Base-by-base conservation (phyloP, 2,329 filamentous ascomycete genomes). In the Dactylonectria estremocensis region DNA sequence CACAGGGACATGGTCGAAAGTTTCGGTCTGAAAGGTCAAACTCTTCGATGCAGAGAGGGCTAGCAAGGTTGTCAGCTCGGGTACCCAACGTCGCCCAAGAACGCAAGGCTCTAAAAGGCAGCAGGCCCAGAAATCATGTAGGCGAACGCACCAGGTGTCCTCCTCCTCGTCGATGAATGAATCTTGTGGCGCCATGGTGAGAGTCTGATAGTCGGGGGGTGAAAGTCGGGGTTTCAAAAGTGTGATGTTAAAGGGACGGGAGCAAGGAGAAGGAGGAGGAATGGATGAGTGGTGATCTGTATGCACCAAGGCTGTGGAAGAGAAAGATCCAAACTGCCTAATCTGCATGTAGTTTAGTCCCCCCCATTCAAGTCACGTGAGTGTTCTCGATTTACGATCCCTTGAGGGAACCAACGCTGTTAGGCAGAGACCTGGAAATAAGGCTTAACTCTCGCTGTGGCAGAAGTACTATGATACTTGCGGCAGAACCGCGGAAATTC, bases 21-120 rank as follows among this genome's bases (percentile, higher is more conserved):
- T 97, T 97, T 81, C 94, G 93, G 86, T 99, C 96, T 48, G 95
- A 97, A 57, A 99, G 90, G 83, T 99, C 97, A 79, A 99, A 97
- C 85, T 99, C 97, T 84, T 99, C 96, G 79, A 99, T 97, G 81
- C 96, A 99, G 71, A 99, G 92, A 74, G 96, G 96, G 82, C 96
- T 99, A 77, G 69, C n/a, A 58, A 24, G 54, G 28, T 58, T 52
- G 62, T 78, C 66, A 77, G 69, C 70, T 72, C 59, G 64, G 67
- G 61, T 69, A 69, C 68, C 69, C 45, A 69, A 72, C 59, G 60
- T 55, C 62, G 74, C 68, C 69, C 69, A 64, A 74, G 65, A 67
- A 63, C 67, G 67, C 67, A 69, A 62, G 68, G 66, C 57, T 61
- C 31, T 70, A 69, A 57, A 52, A 50, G 62, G 46, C 60, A 50